Base-by-base conservation (phyloP, 2,329 filamentous ascomycete genomes). In the Claviceps digitariae region DNA sequence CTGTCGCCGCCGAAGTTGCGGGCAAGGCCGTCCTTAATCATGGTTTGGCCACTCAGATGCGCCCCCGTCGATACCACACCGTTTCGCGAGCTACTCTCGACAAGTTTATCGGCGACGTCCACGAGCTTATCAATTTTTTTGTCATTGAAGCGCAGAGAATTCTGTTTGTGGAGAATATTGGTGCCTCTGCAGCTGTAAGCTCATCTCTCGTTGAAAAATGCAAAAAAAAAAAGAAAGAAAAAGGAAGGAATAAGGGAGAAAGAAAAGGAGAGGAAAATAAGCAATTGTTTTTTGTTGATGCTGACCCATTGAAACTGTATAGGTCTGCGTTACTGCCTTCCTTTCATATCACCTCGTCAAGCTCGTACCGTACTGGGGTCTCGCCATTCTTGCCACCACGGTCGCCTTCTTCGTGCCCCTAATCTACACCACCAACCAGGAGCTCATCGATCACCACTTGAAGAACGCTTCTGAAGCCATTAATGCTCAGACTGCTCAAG, bases 41-140 rank as follows among this genome's bases (percentile, higher is more conserved):
- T 55, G 82, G 83, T 54, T 69, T 86, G 48, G 73, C 80, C 55
- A 81, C 81, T 51, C 82, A 85, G 67, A 66, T 86, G 61, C 79
- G 83, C 59, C 83, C 83, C 52, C 78, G 75, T 65, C 76, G 77
- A 66, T 86, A 86, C 71, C 84, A 82, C 67, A 84, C 81, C 5
- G 67, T 86, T 44, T 76, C 82, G 10, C 76, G 77, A 58, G 77
- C 83, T 60, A 81, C 79, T 7, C 67, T 86, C 41, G 79, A 86
- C 61, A 66, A 69, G 54, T 59, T 82, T 58, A 77, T 83, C 60
- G 79, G 79, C 54, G 83, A 86, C 58, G 71, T 82, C 43, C 78
- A 84, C 62, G 82, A 86, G 68, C 74, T 86, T 55, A 67, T 83
- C 69, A 86, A 86, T 74, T 86, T 86, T 67, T 82, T 86, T 61